A percentile compares a stretch with the other conserved stretches of the same genome.
Conservation (phyloP, 2,329 filamentous ascomycete species). For the Fusarium xyrophilum region DNA sequence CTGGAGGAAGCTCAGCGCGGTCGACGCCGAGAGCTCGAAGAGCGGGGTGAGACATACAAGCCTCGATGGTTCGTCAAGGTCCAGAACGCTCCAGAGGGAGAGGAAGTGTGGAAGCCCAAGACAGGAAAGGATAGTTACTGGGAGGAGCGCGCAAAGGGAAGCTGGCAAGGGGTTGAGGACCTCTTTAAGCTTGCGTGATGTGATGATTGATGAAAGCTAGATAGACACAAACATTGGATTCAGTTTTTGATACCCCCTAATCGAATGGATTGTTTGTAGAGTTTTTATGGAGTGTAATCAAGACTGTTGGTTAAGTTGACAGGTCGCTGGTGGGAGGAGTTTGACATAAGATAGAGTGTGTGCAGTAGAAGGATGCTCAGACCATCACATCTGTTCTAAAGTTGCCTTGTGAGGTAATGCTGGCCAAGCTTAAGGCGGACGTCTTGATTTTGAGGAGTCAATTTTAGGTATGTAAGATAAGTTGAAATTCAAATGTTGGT, state of each 20-base stretch:
- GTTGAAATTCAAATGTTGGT: constrained; percentile 1
- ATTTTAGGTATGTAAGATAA: background rate
- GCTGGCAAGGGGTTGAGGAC: constrained; percentile 66
- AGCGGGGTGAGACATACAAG: constrained; percentile 71
- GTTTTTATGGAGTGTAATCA: background rate
- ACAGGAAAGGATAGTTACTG: constrained; percentile 89
- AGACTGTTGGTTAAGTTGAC: background rate
- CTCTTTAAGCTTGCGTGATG: constrained; percentile 50
- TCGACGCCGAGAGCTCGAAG: constrained; percentile 77
- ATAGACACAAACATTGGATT: constrained; percentile 23
- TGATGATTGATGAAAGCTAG: constrained; percentile 27
- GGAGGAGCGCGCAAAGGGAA: constrained; percentile 77
- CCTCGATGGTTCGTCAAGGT: constrained; percentile 87
- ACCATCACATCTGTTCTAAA: background rate
- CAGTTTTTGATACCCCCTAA: constrained; percentile 20
- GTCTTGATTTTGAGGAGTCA: background rate
- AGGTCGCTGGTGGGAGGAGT: background rate
- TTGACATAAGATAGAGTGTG: background rate
- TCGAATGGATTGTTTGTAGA: background rate
- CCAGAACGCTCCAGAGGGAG: constrained; percentile 62
- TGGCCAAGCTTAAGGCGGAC: background rate
- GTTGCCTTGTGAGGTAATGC: background rate
- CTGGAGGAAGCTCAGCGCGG: constrained; percentile 86
- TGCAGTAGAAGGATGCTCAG: background rate
- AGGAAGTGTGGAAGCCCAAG: constrained; percentile 79